These are phyloP conservation scores for Fusarium nisikadoi DNA, from an alignment of 2,329 filamentous ascomycete genomes.

Conservation along the genomic window DNA sequence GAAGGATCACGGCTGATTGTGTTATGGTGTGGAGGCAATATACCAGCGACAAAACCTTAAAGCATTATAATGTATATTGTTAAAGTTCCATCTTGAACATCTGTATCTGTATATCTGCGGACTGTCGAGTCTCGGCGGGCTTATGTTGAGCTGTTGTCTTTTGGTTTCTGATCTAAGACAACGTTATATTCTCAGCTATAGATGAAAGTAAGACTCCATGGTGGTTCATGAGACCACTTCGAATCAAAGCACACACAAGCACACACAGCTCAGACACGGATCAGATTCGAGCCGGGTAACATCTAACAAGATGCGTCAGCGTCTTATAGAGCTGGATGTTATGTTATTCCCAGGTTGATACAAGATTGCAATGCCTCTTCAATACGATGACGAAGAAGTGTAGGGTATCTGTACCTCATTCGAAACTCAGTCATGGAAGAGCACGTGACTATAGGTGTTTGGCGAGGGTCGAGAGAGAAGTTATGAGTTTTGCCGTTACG, in stretches of 20 bases:
- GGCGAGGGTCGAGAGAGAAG: neutral
- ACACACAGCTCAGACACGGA: neutral
- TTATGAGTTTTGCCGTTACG: neutral
- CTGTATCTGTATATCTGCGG: neutral
- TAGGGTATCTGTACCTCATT: neutral
- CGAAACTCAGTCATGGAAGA: neutral
- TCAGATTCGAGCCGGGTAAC: neutral
- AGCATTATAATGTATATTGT: neutral
- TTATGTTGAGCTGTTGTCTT: neutral
- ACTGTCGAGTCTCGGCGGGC: neutral
- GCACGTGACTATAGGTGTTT: neutral
- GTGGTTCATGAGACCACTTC: neutral
- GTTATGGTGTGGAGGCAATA: neutral
- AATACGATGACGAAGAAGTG: neutral
- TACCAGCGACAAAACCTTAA: conserved; percentile 18
- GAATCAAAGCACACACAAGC: neutral
- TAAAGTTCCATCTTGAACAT: neutral
- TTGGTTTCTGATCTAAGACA: neutral
- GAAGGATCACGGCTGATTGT: conserved; percentile 17
- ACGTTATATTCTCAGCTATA: neutral
- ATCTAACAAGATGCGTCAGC: neutral
- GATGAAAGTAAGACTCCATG: neutral
- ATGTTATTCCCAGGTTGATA: neutral
- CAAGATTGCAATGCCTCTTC: neutral
- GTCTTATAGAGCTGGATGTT: neutral